Evolutionary conservation across 2,329 filamentous ascomycete genomes (phyloP).

Genomic region (Rhynchosporium agropyri): DNA sequence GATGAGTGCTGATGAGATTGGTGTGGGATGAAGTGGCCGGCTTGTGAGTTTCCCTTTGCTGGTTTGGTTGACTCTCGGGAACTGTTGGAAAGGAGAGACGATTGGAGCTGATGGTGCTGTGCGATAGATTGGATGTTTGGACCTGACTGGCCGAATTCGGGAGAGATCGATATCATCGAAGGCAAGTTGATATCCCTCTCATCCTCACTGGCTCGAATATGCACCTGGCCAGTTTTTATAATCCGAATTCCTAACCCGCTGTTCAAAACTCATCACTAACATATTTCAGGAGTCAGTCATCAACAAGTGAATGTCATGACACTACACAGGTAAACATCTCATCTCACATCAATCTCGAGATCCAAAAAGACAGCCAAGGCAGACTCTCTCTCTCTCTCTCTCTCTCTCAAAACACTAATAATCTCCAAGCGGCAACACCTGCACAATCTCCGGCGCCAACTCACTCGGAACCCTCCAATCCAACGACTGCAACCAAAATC

Average conservation of each 20-base stretch:
- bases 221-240: not conserved
- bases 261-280: constrained; percentile 32
- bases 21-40: constrained; percentile 57
- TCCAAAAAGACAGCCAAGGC: too few species aligned
- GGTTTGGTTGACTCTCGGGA: too few species aligned
- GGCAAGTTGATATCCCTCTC: constrained; percentile 56
- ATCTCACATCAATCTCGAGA: constrained; percentile 54
- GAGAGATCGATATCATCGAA: constrained; percentile 69
- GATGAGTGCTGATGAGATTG: not conserved
- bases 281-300: constrained; percentile 48
- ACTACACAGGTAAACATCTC: constrained; percentile 47
- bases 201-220: not conserved
- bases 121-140: constrained; percentile 52
- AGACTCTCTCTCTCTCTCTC: constrained; percentile 63
- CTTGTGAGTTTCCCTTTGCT: constrained; percentile 48
- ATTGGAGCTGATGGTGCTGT: not conserved
- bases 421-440: constrained; percentile 16
- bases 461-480: constrained; percentile 29
- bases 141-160: constrained; percentile 60
- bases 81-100: not conserved
- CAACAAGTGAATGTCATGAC: constrained; percentile 12
- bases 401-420: not conserved
- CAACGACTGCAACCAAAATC: constrained; percentile 28
- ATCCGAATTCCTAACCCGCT: not conserved
- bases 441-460: constrained; percentile 43